Evolutionary conservation across 164 flowering plant genomes (phyloP).

Genomic region (Vitis vinifera): ASM3070453v1 NC_081820.1:24153001-24153500

Average conservation of each 20-base stretch:
- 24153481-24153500: conserved; percentile 26
- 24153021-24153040: too few relatives aligned
- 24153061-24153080: too few relatives aligned
- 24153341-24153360: conserved; percentile 20
- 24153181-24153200: conserved; percentile 43
- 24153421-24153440: conserved; percentile 35
- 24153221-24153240: conserved; percentile 27
- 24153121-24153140: conserved; percentile 37
- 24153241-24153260: conserved; percentile 25
- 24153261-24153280: conserved; percentile 27
- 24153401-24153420: conserved; percentile 41
- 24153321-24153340: conserved; percentile 31
- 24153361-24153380: conserved; percentile 23
- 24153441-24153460: conserved; percentile 31
- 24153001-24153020: conserved; percentile 22
- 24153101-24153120: conserved; percentile 43
- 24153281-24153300: conserved; percentile 20
- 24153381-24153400: conserved; percentile 21
- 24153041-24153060: too few relatives aligned
- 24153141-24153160: conserved; percentile 35
- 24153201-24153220: conserved; percentile 35
- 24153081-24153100: conserved; percentile 12
- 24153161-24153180: conserved; percentile 26
- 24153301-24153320: conserved; percentile 43
- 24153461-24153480: conserved; percentile 14